Evolutionary conservation across 192 early-diverging fungal genomes (phyloP).

Genomic region (Kappamyces sp.): DNA sequence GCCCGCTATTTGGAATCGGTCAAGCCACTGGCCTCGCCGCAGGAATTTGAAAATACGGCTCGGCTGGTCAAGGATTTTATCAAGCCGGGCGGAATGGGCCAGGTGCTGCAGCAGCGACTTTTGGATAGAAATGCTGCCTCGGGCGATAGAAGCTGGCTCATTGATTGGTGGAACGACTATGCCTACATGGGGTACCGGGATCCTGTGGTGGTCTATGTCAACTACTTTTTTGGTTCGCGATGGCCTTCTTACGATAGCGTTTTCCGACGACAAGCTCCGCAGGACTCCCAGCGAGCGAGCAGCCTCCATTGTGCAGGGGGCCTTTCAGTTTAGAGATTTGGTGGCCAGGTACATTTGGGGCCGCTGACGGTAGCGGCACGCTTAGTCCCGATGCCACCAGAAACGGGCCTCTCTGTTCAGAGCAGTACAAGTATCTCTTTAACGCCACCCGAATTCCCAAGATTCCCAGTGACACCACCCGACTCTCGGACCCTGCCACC

Average conservation of each 20-base stretch:
- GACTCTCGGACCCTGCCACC: slow-evolving; percentile 58
- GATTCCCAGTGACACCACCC: slow-evolving; percentile 77
- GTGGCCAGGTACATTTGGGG: slow-evolving; percentile 55
- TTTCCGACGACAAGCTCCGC: slow-evolving; percentile 70
- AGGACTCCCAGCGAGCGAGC: slow-evolving; percentile 75
- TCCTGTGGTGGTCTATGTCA: slow-evolving; percentile 91
- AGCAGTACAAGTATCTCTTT: slow-evolving; percentile 96
- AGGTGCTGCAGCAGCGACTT: slow-evolving; percentile 79
- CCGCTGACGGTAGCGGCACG: slow-evolving; percentile 42
- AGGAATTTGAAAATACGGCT: slow-evolving; percentile 65
- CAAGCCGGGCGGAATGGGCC: slow-evolving; percentile 71
- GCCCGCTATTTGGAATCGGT: slow-evolving; percentile 77
- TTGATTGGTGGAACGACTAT: slow-evolving; percentile 96
- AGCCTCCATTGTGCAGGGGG: slow-evolving; percentile 82
- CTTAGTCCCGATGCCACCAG: slow-evolving; percentile 79
- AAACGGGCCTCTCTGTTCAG: slow-evolving; percentile 72
- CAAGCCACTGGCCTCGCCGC: slow-evolving; percentile 57
- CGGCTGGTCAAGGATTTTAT: slow-evolving; percentile 70
- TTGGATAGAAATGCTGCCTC: slow-evolving; percentile 66
- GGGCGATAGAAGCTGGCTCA: slow-evolving; percentile 77
- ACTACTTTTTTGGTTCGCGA: slow-evolving; percentile 77
- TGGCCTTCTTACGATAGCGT: background rate
- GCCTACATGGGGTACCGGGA: slow-evolving; percentile 89
- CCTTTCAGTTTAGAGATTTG: slow-evolving; percentile 76
- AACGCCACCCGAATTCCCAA: slow-evolving; percentile 87